Conservation (phyloP, 495 filamentous ascomycete species). For the Lasiosphaeriaceae sp. region DNA sequence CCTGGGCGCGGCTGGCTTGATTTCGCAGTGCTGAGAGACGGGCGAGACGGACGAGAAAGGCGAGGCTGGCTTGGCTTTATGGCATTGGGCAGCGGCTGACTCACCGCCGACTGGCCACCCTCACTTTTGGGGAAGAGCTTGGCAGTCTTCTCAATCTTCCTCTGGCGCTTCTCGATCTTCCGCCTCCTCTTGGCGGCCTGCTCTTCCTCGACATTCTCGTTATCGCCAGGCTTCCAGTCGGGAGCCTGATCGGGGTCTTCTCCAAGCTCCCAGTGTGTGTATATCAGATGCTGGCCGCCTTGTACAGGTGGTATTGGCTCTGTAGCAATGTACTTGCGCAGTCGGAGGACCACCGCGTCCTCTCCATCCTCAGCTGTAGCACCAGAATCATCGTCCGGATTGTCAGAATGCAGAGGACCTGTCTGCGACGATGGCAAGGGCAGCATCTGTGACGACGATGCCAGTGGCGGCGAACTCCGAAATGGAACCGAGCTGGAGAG, state of each 20-base stretch:
- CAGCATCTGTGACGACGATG: not conserved
- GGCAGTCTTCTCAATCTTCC: not conserved
- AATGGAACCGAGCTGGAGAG: constrained; percentile 11
- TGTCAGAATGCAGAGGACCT: not conserved
- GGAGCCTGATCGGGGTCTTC: constrained; percentile 16
- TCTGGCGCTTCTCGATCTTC: constrained; percentile 1
- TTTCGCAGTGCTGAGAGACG: too few species aligned
- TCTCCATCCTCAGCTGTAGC: not conserved
- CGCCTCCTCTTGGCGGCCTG: constrained; percentile 12
- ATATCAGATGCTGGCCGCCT: constrained; percentile 1
- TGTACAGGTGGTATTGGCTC: not conserved
- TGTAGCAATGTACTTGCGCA: constrained; percentile 23
- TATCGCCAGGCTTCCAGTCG: constrained; percentile 17
- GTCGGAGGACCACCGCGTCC: constrained; percentile 13
- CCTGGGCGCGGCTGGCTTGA: not conserved
- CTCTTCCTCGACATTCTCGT: constrained; percentile 17
- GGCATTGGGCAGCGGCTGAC: not conserved
- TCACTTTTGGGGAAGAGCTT: not conserved
- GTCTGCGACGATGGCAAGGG: constrained; percentile 3
- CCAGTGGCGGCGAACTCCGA: constrained; percentile 14
- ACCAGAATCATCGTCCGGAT: not conserved
- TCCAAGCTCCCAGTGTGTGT: constrained; percentile 14
- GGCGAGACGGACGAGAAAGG: not conserved
- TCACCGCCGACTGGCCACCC: not conserved
- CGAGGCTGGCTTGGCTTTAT: not conserved